These are phyloP conservation scores for Suhomyces faveliae DNA, from an alignment of 805 yeast genomes.

Conservation along the genomic window DNA sequence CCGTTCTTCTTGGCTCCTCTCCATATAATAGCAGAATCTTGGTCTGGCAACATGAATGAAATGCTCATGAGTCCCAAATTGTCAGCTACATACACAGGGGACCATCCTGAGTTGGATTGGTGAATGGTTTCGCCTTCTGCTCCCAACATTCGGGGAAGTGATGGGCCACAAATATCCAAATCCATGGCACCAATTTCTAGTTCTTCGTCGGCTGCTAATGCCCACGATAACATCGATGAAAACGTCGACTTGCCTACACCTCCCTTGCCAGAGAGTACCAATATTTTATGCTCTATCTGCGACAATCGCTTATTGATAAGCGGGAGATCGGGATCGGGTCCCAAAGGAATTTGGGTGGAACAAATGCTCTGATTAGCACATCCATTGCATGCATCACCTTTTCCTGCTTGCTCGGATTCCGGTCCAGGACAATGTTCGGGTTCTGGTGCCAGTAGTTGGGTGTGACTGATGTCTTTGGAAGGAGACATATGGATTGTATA, in stretches of 20 bases:
- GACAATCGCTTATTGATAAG: constrained; percentile 65
- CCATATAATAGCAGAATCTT: constrained; percentile 95
- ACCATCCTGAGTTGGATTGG: constrained; percentile 90
- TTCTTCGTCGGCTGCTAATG: constrained; percentile 74
- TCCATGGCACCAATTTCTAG: constrained; percentile 96
- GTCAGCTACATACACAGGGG: constrained; percentile 94
- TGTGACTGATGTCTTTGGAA: constrained; percentile 8
- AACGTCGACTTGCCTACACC: constrained; percentile 98
- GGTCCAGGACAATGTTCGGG: constrained; percentile 99
- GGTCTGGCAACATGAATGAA: constrained; percentile 90
- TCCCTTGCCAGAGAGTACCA: constrained; percentile 81
- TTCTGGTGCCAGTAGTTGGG: constrained; percentile 57
- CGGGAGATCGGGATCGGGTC: constrained; percentile 93
- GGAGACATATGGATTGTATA: constrained; percentile 5
- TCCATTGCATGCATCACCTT: constrained; percentile 89
- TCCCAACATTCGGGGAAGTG: constrained; percentile 92
- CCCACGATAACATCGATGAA: constrained; percentile 96
- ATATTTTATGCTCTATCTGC: constrained; percentile 70
- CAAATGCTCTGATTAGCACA: constrained; percentile 94
- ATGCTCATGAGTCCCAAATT: constrained; percentile 95
- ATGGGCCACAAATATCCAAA: constrained; percentile 96
- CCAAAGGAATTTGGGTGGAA: constrained; percentile 76
- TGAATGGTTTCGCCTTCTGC: constrained; percentile 84
- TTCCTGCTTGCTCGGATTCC: constrained; percentile 90
- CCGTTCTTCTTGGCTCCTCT: constrained; percentile 95